These are phyloP conservation scores for Ramularia endophylla DNA, from an alignment of 2,329 filamentous ascomycete species.

Conservation along the genomic window DNA sequence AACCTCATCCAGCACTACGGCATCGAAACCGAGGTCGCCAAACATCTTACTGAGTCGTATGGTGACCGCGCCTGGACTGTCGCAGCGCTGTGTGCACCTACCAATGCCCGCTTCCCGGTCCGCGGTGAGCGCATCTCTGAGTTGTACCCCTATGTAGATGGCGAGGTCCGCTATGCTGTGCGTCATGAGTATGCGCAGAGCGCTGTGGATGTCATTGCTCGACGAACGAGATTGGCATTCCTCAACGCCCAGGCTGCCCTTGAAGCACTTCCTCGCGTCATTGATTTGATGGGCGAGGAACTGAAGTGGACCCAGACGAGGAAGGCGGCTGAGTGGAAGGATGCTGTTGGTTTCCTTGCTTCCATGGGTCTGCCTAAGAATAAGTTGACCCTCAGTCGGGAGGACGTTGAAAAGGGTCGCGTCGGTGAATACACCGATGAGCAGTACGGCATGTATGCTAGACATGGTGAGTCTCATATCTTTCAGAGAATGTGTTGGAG, in stretches of 20 bases:
- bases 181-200: slow-evolving; percentile 88
- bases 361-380: slow-evolving; percentile 58
- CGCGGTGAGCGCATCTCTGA: slow-evolving; percentile 72
- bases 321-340: slow-evolving; percentile 75
- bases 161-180: slow-evolving; percentile 83
- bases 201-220: slow-evolving; percentile 78
- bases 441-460: slow-evolving; percentile 44
- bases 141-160: slow-evolving; percentile 86
- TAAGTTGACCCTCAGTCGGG: slow-evolving; percentile 50
- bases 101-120: slow-evolving; percentile 73
- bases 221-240: slow-evolving; percentile 80
- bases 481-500: neutral
- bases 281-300: slow-evolving; percentile 85
- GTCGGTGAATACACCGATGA: slow-evolving; percentile 45
- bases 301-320: slow-evolving; percentile 68
- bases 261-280: slow-evolving; percentile 75
- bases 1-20: slow-evolving; percentile 91
- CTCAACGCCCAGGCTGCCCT: slow-evolving; percentile 86
- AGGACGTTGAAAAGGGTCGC: slow-evolving; percentile 54
- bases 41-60: slow-evolving; percentile 81
- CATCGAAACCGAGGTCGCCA: slow-evolving; percentile 84
- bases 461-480: slow-evolving; percentile 41
- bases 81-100: slow-evolving; percentile 70
- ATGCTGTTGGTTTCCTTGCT: slow-evolving; percentile 54
- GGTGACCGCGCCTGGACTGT: slow-evolving; percentile 92